These are phyloP conservation scores for Pisolithus albus DNA, from an alignment of 768 basidiomycete genomes.

Conservation along the genomic window DNA sequence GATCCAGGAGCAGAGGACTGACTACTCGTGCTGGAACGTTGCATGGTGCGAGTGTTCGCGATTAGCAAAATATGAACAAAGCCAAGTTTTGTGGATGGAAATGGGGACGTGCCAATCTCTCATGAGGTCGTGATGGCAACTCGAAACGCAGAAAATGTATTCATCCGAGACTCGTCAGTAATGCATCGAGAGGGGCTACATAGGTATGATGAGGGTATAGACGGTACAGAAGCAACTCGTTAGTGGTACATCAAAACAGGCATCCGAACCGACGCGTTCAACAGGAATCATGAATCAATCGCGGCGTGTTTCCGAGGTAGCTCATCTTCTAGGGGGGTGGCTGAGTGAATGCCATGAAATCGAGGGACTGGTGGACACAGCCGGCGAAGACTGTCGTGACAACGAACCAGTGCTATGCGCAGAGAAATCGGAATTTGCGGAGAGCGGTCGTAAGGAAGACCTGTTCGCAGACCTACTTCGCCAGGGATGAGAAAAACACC, in stretches of 20 bases:
- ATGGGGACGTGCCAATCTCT: too few relatives aligned
- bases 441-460: conserved; percentile 2
- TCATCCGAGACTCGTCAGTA: not conserved
- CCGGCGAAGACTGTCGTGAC: not conserved
- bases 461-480: conserved; percentile 2
- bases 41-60: not conserved
- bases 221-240: not conserved
- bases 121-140: not conserved
- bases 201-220: not conserved
- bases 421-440: not conserved
- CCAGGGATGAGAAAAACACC: not conserved
- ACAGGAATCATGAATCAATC: not conserved
- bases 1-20: not conserved
- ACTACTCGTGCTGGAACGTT: not conserved
- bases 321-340: conserved; percentile 15
- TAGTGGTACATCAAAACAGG: not conserved
- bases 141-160: not conserved
- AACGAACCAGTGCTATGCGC: not conserved
- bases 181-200: not conserved
- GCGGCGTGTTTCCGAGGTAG: conserved; percentile 11
- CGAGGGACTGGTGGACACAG: not conserved
- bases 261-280: not conserved
- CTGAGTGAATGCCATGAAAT: conserved; percentile 2
- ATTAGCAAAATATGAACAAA: not conserved
- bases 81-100: not conserved